These are phyloP conservation scores for Phytophthora syringae DNA, from an alignment of 352 stramenopile species.

Conservation along the genomic window DNA sequence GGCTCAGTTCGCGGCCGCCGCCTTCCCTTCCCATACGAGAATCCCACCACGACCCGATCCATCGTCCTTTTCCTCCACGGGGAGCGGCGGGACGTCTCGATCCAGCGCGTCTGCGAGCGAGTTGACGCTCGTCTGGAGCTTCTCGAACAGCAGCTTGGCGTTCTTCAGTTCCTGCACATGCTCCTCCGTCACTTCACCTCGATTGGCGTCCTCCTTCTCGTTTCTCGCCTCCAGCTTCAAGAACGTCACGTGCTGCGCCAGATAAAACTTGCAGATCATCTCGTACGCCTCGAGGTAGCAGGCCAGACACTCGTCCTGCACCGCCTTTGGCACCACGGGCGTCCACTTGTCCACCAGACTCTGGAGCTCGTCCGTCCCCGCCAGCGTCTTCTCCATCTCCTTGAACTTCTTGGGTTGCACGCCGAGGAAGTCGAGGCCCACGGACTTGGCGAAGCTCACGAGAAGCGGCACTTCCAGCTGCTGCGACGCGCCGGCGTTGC, in stretches of 20 bases:
- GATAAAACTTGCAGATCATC: constrained; percentile 89
- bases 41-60: constrained; percentile 51
- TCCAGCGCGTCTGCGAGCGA: constrained; percentile 82
- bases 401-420: constrained; percentile 74
- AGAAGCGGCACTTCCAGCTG: constrained; percentile 93
- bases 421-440: constrained; percentile 90
- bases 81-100: constrained; percentile 72
- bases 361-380: constrained; percentile 44
- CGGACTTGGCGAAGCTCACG: constrained; percentile 94
- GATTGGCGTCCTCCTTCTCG: constrained; percentile 91
- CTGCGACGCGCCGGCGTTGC: constrained; percentile 35
- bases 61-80: constrained; percentile 69
- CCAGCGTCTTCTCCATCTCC: constrained; percentile 48
- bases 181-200: constrained; percentile 74
- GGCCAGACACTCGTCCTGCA: constrained; percentile 73
- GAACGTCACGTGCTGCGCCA: constrained; percentile 90
- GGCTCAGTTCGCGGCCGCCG: constrained; percentile 66
- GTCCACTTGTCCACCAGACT: constrained; percentile 45
- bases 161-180: constrained; percentile 79
- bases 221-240: constrained; percentile 94
- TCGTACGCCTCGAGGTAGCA: constrained; percentile 91
- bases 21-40: constrained; percentile 82
- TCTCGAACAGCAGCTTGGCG: constrained; percentile 84
- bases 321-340: constrained; percentile 60
- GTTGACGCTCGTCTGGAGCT: constrained; percentile 86